Base-by-base conservation (phyloP, 2,329 filamentous ascomycete genomes). In the Chaetomium strumarium region DNA sequence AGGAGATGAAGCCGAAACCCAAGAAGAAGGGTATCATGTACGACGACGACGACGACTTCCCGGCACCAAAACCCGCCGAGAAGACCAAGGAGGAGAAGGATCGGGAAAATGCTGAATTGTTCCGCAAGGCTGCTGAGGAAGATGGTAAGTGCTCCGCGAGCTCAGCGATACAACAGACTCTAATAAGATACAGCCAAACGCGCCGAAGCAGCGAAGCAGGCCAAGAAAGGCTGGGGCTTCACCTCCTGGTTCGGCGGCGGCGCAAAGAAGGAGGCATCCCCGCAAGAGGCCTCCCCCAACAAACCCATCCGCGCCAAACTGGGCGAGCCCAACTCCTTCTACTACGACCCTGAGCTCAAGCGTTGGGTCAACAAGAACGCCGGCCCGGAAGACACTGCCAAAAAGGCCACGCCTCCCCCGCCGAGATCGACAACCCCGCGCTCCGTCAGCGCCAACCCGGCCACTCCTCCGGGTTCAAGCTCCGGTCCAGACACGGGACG, bases 311-410 rank as follows among this genome's bases (percentile, higher is more conserved):
- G 82, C 62, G 93, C 95, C 57, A 99, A 99, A 65, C 80, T 99
- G 9, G 95, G 92, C 56, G 95, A 99, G 69, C 83, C 93, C 65
- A 96, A 83, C 68, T 90, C 84, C 42, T 96, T 99, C 69, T 86
- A 92, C 60, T 99, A 93, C 64, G 93, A 99, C 65, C 87, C 90
- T 2, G 88, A 96, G n/a, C 79, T 96, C 48, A 95, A 95, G 75
- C 90, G 93, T 67, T 99, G 95, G 95, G 78, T 99, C 67, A 97
- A 99, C 75, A 96, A 96, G 75, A 96, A 96, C 67, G 82, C 83
- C 11, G 85, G 85, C 12, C 79, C 81, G 8, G 84, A 86, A 50
- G 80, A 79, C 40, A 72, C 72, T 9, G 73, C 79, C 3, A 79
- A 82, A 58, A 74, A 78, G 43, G 83, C 84, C 1, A 84, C 90